phyloP scores from a whole-genome alignment of 345 rosid genomes.

The Hibiscus trionum region DNA sequence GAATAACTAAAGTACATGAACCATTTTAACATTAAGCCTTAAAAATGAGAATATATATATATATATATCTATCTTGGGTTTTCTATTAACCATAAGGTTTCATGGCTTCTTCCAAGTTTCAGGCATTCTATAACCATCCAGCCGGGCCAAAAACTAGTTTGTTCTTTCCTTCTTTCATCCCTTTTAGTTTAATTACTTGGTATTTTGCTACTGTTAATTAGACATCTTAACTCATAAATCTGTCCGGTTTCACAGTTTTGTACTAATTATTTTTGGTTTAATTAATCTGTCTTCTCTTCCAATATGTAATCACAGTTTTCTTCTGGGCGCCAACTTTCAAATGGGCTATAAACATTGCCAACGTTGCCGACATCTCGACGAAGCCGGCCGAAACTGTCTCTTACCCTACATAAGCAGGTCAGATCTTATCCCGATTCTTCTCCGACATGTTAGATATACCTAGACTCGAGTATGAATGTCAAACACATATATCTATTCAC shows the following conservation, averaged over 20 bases:
- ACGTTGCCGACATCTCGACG: conserved; percentile 40
- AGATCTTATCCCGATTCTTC: background rate
- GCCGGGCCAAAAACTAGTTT: conserved; percentile 47
- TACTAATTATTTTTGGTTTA: background rate
- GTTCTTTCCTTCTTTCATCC: background rate
- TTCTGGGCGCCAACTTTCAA: conserved; percentile 58
- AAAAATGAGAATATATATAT: too few species aligned
- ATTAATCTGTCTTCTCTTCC: too few species aligned
- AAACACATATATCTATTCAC: too few species aligned
- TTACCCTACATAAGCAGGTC: conserved; percentile 42
- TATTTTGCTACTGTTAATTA: too few species aligned
- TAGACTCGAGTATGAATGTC: background rate
- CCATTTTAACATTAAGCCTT: too few species aligned
- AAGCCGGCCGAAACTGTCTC: conserved; percentile 47
- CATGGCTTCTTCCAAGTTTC: conserved; percentile 20
- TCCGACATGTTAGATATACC: too few species aligned
- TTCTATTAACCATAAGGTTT: too few species aligned
- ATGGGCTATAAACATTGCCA: conserved; percentile 47
- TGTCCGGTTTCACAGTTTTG: background rate
- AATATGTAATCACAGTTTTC: conserved; percentile 14
- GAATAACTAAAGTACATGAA: too few species aligned
- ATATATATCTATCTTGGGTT: too few species aligned
- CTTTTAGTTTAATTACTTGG: background rate
- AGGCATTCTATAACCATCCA: conserved; percentile 41
- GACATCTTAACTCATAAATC: too few species aligned